Conservation (phyloP, 805 yeast species). For the Saturnispora besseyi region DNA sequence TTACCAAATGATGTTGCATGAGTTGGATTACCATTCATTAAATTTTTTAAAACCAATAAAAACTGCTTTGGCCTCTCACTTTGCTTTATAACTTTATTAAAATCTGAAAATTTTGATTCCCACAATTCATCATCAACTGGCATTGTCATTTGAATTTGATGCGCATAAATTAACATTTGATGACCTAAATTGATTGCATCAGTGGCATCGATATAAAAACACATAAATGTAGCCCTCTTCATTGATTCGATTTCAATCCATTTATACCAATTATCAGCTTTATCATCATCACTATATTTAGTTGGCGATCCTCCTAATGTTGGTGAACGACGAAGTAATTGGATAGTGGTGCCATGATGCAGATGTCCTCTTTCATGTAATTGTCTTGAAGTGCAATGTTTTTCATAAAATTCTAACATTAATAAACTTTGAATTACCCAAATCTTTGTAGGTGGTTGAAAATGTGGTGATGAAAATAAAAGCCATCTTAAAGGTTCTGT, state of each 20-base stretch:
- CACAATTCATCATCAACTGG: slow-evolving; percentile 59
- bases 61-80: slow-evolving; percentile 35
- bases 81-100: slow-evolving; percentile 19
- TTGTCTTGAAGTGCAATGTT: slow-evolving; percentile 55
- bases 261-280: slow-evolving; percentile 34
- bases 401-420: slow-evolving; percentile 72
- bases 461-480: slow-evolving; percentile 61
- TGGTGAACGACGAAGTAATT: slow-evolving; percentile 66
- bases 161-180: slow-evolving; percentile 45
- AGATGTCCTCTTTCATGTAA: slow-evolving; percentile 77
- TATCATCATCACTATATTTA: slow-evolving; percentile 17
- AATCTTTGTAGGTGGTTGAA: slow-evolving; percentile 65
- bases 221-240: slow-evolving; percentile 72
- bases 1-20: slow-evolving; percentile 50
- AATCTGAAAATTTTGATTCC: slow-evolving; percentile 28
- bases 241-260: slow-evolving; percentile 79
- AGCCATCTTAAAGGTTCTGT: slow-evolving; percentile 58
- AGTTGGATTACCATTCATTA: slow-evolving; percentile 44
- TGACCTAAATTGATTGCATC: slow-evolving; percentile 78
- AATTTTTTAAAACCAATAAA: slow-evolving; percentile 45
- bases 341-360: slow-evolving; percentile 83
- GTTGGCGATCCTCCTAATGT: slow-evolving; percentile 64
- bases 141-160: slow-evolving; percentile 51
- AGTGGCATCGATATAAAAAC: slow-evolving; percentile 70
- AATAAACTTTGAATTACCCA: slow-evolving; percentile 72